These are phyloP conservation scores for Bipolaris bicolor DNA, from an alignment of 2,329 filamentous ascomycete genomes.

Conservation along the genomic window DNA sequence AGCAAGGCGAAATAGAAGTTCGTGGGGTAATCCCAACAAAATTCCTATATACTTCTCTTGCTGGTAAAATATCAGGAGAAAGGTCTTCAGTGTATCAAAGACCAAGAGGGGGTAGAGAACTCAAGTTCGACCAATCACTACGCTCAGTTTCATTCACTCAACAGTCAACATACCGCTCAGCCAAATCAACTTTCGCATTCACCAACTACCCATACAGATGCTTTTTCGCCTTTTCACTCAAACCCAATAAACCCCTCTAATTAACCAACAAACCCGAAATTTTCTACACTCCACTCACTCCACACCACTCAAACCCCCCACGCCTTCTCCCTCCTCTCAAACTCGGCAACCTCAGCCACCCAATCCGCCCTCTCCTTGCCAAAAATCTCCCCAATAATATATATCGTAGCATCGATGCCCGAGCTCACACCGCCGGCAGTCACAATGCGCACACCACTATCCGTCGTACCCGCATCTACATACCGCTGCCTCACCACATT, in stretches of 20 bases:
- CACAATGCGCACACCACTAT: constrained; percentile 42
- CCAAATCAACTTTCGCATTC: background rate
- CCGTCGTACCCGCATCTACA: constrained; percentile 41
- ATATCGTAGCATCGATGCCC: constrained; percentile 42
- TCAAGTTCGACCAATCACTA: no score
- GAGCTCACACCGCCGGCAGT: constrained; percentile 44
- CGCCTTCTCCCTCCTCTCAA: constrained; percentile 32
- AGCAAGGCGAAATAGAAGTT: no score
- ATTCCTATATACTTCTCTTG: no score
- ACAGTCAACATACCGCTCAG: no score
- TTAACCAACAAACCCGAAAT: background rate
- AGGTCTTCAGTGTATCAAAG: no score
- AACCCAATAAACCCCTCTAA: no score
- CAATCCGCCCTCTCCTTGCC: constrained; percentile 36
- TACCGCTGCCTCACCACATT: constrained; percentile 39
- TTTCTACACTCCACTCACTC: background rate
- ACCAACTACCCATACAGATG: background rate
- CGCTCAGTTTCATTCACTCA: no score
- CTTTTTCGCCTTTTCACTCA: background rate
- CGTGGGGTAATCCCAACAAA: no score
- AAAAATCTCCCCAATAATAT: constrained; percentile 33
- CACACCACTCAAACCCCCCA: constrained; percentile 8
- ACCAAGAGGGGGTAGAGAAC: no score
- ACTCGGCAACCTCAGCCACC: constrained; percentile 38
- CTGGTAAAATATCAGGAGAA: no score